Evolutionary conservation across 495 filamentous ascomycete genomes (phyloP).

Genomic region (Aspergillus sclerotiicarbonarius): DNA sequence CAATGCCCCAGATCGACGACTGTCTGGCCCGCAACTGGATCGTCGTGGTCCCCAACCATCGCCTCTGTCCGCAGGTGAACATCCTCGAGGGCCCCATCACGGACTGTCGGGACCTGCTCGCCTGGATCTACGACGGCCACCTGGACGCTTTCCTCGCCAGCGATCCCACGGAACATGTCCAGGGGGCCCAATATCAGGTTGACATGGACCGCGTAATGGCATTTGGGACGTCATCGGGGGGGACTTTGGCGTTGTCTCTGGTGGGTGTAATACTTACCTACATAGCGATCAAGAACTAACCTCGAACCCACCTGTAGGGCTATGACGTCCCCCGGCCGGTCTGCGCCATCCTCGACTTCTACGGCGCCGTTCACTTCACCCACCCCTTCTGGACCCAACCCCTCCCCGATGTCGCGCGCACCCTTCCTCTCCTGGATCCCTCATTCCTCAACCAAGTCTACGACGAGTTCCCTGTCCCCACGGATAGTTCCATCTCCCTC

Average conservation of each 20-base stretch:
- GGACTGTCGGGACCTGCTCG: conserved; percentile 25
- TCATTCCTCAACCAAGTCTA: conserved; percentile 28
- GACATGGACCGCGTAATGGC: conserved; percentile 32
- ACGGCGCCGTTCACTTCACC: conserved; percentile 35
- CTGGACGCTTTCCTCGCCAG: conserved; percentile 20
- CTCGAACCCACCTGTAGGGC: conserved; percentile 21
- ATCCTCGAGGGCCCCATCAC: conserved; percentile 5
- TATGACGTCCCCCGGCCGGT: conserved; percentile 25
- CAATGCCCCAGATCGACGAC: conserved; percentile 29
- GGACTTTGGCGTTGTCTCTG: conserved; percentile 29
- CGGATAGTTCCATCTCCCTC: conserved; percentile 31
- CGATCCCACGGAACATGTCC: neutral
- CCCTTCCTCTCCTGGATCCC: conserved; percentile 17
- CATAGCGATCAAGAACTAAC: neutral
- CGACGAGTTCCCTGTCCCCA: conserved; percentile 27
- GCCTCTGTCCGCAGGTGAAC: conserved; percentile 2
- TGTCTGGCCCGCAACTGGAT: conserved; percentile 39
- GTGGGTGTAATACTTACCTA: too few species aligned
- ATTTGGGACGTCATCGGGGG: conserved; percentile 35
- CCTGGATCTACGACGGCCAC: conserved; percentile 28
- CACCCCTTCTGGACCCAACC: conserved; percentile 57
- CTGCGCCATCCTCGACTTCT: conserved; percentile 35
- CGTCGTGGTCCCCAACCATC: conserved; percentile 29
- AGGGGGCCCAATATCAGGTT: conserved; percentile 11
- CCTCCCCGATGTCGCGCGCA: conserved; percentile 59